Conservation (phyloP, 352 stramenopile species). For the Phytophthora foliorum region DNA sequence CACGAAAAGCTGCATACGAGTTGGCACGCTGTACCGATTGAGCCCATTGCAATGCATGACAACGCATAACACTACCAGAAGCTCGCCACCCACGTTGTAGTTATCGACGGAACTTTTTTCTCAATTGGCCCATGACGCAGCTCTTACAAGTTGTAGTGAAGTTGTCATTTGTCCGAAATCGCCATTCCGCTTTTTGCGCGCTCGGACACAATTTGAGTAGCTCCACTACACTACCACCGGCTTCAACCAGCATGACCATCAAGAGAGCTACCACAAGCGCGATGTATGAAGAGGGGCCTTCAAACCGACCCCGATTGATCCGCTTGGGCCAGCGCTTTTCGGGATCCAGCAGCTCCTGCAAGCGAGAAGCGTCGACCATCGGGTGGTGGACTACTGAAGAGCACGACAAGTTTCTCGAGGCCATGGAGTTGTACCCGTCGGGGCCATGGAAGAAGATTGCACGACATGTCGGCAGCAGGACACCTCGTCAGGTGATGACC, state of each 20-base stretch:
- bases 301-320: constrained; percentile 4
- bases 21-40: constrained; percentile 8
- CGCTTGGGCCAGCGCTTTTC: constrained; percentile 12
- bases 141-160: neutral
- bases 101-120: neutral
- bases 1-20: constrained; percentile 9
- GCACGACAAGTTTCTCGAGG: constrained; percentile 58
- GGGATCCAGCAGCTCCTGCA: neutral
- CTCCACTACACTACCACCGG: too few relatives aligned
- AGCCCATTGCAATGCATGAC: neutral
- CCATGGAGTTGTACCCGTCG: constrained; percentile 45
- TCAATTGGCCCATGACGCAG: neutral
- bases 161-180: neutral
- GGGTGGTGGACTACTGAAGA: constrained; percentile 32
- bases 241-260: constrained; percentile 9
- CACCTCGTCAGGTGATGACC: constrained; percentile 35
- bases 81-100: neutral
- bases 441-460: constrained; percentile 56
- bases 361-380: constrained; percentile 2
- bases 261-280: neutral
- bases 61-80: neutral
- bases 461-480: constrained; percentile 31
- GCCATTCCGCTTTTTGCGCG: constrained; percentile 2
- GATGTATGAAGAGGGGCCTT: neutral
- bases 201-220: neutral